A percentile compares a stretch with the other conserved stretches of the same genome.
phyloP scores from a whole-genome alignment of 345 rosid species.

The Melaleuca quinquenervia region DNA sequence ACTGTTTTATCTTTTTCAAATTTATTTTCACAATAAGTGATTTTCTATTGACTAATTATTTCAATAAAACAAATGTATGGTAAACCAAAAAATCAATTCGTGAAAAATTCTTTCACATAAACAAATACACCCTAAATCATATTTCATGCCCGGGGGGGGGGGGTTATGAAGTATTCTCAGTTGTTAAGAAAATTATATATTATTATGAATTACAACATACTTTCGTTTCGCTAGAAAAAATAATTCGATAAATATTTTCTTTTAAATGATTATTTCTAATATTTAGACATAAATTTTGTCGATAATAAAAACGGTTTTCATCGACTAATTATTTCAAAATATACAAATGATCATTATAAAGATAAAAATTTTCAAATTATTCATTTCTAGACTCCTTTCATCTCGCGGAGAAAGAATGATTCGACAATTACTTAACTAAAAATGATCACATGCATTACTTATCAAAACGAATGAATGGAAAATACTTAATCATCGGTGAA shows the following conservation, averaged over 20 bases:
- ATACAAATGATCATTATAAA: accelerated
- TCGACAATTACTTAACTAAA: neutral
- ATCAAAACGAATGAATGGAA: neutral
- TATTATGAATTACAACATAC: neutral
- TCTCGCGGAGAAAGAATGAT: neutral
- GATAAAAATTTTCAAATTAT: accelerated
- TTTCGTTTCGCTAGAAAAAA: neutral
- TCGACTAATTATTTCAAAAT: neutral
- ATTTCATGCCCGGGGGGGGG: too few species aligned
- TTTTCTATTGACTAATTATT: accelerated
- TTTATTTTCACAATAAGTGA: neutral
- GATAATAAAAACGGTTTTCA: neutral
- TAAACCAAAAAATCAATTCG: accelerated
- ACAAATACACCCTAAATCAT: too few species aligned
- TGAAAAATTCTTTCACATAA: neutral
- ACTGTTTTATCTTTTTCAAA: neutral
- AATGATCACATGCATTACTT: accelerated
- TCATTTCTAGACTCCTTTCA: neutral
- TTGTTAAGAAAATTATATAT: neutral
- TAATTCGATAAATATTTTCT: neutral
- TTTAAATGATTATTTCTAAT: neutral
- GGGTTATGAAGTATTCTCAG: neutral
- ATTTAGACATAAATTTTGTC: neutral
- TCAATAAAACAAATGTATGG: accelerated
- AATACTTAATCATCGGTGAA: accelerated